Evolutionary conservation across 2,329 filamentous ascomycete species (phyloP).

Genomic region (Sclerotinia subarctica): DNA sequence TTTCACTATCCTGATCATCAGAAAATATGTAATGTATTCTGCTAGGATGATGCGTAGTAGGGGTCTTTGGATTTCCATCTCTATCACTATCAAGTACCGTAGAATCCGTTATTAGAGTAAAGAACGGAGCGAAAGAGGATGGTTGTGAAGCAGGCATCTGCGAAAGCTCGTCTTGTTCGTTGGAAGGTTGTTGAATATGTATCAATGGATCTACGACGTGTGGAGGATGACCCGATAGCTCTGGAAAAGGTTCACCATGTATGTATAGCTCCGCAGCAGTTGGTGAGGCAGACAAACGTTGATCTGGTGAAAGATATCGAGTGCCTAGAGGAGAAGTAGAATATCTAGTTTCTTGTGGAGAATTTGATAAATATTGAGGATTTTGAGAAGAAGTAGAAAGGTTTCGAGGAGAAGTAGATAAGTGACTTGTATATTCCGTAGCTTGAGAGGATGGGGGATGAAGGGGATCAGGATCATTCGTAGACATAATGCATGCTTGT

Average conservation of each 20-base stretch:
- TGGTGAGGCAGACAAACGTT: not conserved
- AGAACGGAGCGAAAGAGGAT: conserved; percentile 68
- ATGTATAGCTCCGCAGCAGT: conserved; percentile 5
- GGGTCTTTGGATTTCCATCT: conserved; percentile 43
- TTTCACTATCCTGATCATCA: conserved; percentile 77
- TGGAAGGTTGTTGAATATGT: conserved; percentile 13
- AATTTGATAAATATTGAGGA: conserved; percentile 3
- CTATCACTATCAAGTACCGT: conserved; percentile 36
- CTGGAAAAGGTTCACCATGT: conserved; percentile 14
- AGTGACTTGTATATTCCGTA: not conserved
- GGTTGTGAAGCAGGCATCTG: not conserved
- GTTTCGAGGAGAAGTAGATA: conserved; percentile 2
- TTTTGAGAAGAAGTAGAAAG: not conserved
- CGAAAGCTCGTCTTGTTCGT: conserved; percentile 4
- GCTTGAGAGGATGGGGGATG: not conserved
- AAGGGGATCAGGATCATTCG: conserved; percentile 10
- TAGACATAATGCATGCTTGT: conserved; percentile 12
- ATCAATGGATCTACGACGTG: not conserved
- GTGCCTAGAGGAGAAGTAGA: not conserved
- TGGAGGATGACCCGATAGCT: not conserved
- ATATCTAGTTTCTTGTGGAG: conserved; percentile 1
- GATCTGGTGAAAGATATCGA: not conserved
- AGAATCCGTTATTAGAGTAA: conserved; percentile 76
- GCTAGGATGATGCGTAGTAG: conserved; percentile 71
- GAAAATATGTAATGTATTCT: conserved; percentile 88